Evolutionary conservation across 169 alveolate genomes (phyloP).

Genomic region (Ichthyophthirius multifiliis): DNA sequence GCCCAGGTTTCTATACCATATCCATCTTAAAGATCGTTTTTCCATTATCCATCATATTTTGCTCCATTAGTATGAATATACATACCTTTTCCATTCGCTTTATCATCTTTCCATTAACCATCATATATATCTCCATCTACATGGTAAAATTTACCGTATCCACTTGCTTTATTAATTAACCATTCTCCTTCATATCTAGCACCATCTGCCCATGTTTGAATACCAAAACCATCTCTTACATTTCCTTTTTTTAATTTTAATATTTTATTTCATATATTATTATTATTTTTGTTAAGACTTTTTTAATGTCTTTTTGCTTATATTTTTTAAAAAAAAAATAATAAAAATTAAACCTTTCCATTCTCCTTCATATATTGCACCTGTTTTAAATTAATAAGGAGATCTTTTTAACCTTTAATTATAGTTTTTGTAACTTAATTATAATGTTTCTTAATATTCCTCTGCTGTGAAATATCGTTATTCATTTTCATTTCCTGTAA

Average conservation of each 20-base stretch:
- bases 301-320: not conserved
- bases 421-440: not conserved
- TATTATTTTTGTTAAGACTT: not conserved
- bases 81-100: slow-evolving; percentile 53
- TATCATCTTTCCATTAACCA: slow-evolving; percentile 46
- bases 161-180: slow-evolving; percentile 44
- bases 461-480: not conserved
- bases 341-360: slow-evolving; percentile 46
- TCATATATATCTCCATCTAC: slow-evolving; percentile 57
- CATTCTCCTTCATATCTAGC: slow-evolving; percentile 56
- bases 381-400: too few species aligned
- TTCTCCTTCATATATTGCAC: slow-evolving; percentile 3
- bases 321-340: not conserved
- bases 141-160: slow-evolving; percentile 38
- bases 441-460: not conserved
- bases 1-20: slow-evolving; percentile 79
- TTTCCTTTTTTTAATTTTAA: not conserved
- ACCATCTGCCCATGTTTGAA: slow-evolving; percentile 45
- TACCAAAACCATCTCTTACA: slow-evolving; percentile 41
- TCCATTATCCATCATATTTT: slow-evolving; percentile 66
- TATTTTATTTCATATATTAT: not conserved
- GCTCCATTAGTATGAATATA: slow-evolving; percentile 54
- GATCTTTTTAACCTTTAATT: too few species aligned
- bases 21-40: slow-evolving; percentile 71
- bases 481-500: not conserved